Conservation (phyloP, 768 basidiomycete genomes). For the Scleroderma citrinum region DNA sequence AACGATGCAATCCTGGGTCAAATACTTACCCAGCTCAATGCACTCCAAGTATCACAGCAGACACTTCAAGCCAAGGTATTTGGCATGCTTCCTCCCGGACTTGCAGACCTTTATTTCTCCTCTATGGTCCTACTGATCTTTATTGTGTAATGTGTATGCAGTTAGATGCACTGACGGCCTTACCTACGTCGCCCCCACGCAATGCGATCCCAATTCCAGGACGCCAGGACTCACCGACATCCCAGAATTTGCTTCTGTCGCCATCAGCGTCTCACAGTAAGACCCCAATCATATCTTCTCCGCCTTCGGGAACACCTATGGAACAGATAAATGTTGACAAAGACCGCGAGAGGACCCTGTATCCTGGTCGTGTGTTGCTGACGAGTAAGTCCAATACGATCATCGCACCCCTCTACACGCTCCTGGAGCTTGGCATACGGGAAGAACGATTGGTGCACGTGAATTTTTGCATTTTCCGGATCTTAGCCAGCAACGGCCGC, state of each 20-base stretch:
- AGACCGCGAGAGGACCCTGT: constrained; percentile 68
- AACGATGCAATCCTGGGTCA: constrained; percentile 59
- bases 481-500: constrained; percentile 8
- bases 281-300: constrained; percentile 24
- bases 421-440: too few species aligned
- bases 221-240: constrained; percentile 17
- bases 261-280: constrained; percentile 23
- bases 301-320: constrained; percentile 11
- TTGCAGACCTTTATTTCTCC: background rate
- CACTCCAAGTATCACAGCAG: constrained; percentile 70
- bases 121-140: background rate
- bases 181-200: constrained; percentile 17
- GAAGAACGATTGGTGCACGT: constrained; percentile 1
- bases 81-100: too few species aligned
- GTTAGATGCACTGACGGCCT: constrained; percentile 46
- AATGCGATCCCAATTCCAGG: constrained; percentile 26
- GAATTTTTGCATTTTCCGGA: constrained; percentile 5
- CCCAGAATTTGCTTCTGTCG: constrained; percentile 22
- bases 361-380: constrained; percentile 77
- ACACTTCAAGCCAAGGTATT: constrained; percentile 72
- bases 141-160: constrained; percentile 17
- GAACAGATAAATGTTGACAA: constrained; percentile 38
- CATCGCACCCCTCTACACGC: background rate
- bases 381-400: constrained; percentile 55
- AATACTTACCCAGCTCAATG: constrained; percentile 66